phyloP scores from a whole-genome alignment of 768 basidiomycete genomes.

The Russula sp. region DNA sequence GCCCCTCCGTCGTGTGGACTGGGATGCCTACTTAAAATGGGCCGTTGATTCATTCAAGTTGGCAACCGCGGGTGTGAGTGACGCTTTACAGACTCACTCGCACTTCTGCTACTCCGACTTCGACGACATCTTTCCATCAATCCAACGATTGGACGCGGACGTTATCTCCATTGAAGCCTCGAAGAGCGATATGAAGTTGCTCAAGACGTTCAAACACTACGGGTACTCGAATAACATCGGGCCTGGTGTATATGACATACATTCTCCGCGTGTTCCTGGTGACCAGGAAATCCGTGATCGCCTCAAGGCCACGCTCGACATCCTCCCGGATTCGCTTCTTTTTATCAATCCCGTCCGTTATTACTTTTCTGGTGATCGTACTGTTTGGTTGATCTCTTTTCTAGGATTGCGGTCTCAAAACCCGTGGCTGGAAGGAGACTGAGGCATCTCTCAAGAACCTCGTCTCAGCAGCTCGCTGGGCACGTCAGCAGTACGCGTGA shows the following conservation, averaged over 20 bases:
- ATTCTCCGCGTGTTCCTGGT: constrained; percentile 95
- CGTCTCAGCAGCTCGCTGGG: constrained; percentile 90
- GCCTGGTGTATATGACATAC: constrained; percentile 98
- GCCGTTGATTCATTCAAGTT: constrained; percentile 99
- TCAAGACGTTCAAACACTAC: constrained; percentile 90
- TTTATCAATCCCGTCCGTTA: constrained; percentile 78
- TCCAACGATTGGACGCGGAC: constrained; percentile 94
- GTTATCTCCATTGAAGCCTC: constrained; percentile 99
- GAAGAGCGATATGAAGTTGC: constrained; percentile 97
- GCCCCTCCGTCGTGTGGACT: constrained; percentile 92
- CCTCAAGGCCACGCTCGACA: constrained; percentile 72
- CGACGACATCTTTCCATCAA: constrained; percentile 96
- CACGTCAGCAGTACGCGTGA: constrained; percentile 77
- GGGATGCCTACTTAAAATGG: constrained; percentile 96
- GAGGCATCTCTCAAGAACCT: constrained; percentile 83
- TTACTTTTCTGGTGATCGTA: constrained; percentile 1
- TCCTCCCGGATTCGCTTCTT: constrained; percentile 73
- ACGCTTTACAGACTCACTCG: constrained; percentile 94
- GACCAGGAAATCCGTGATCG: constrained; percentile 93
- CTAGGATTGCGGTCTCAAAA: constrained; percentile 95
- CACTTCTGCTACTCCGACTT: constrained; percentile 99
- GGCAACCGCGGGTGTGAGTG: constrained; percentile 89
- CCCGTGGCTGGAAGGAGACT: constrained; percentile 97
- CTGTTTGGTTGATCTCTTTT: constrained; percentile 12
- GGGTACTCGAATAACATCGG: constrained; percentile 97